A percentile compares a stretch with the other conserved stretches of the same genome.
These are phyloP conservation scores for Boletus insuetus DNA, from an alignment of 768 basidiomycete genomes.

Conservation along the genomic window DNA sequence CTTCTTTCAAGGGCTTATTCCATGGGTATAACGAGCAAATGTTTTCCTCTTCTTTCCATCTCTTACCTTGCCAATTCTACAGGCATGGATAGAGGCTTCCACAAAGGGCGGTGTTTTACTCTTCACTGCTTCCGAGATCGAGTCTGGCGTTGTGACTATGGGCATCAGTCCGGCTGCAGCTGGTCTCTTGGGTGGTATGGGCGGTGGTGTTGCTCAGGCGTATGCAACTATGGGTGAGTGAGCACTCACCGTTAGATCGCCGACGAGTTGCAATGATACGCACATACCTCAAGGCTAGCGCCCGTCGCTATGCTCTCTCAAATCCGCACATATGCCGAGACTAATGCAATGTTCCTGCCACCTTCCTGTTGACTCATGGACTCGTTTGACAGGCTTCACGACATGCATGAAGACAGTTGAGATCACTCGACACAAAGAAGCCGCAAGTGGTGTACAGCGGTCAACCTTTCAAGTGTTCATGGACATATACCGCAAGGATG, in stretches of 20 bases:
- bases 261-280: slow-evolving; percentile 16
- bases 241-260: slow-evolving; percentile 1
- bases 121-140: slow-evolving; percentile 95
- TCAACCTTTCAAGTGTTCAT: slow-evolving; percentile 93
- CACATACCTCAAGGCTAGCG: slow-evolving; percentile 18
- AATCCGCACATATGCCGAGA: slow-evolving; percentile 14
- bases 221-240: slow-evolving; percentile 99
- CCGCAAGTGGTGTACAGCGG: slow-evolving; percentile 77
- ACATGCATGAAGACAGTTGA: slow-evolving; percentile 99
- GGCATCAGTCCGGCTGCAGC: slow-evolving; percentile 79
- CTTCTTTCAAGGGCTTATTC: slow-evolving; percentile 98
- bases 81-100: slow-evolving; percentile 99
- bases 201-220: slow-evolving; percentile 94
- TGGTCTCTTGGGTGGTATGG: slow-evolving; percentile 95
- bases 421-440: slow-evolving; percentile 94
- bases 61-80: background rate
- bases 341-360: background rate
- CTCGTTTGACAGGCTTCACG: slow-evolving; percentile 71
- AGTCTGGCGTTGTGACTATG: slow-evolving; percentile 57
- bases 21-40: slow-evolving; percentile 68
- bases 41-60: background rate
- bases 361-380: slow-evolving; percentile 7
- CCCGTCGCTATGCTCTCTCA: slow-evolving; percentile 12
- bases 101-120: slow-evolving; percentile 96
- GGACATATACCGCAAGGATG: slow-evolving; percentile 92